A percentile compares a stretch with the other conserved stretches of the same genome.
phyloP scores from a whole-genome alignment of 345 rosid genomes.

The Ceriops zippeliana region DNA sequence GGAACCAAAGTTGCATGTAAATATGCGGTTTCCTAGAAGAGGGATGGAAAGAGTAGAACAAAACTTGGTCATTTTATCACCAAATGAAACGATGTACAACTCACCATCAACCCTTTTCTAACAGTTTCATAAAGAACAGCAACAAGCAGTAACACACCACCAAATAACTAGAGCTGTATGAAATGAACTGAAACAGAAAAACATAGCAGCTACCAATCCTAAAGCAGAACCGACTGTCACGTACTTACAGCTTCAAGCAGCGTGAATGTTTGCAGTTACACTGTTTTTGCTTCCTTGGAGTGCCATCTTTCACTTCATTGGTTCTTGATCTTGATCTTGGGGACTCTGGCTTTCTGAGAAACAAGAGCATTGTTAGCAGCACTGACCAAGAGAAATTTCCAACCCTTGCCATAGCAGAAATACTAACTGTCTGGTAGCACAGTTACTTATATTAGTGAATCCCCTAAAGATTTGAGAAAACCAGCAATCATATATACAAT shows the following conservation, averaged over 20 bases:
- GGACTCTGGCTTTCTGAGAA: constrained; percentile 67
- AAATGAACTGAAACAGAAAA: background rate
- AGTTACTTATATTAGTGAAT: background rate
- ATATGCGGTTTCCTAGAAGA: background rate
- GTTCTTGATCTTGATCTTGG: constrained; percentile 71
- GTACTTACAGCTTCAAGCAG: constrained; percentile 89
- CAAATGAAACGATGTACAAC: background rate
- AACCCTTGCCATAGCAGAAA: background rate
- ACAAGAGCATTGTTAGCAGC: background rate
- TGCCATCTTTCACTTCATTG: constrained; percentile 73
- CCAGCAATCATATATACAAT: constrained; percentile 3
- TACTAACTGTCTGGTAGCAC: background rate
- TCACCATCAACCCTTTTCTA: background rate
- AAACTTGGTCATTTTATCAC: background rate
- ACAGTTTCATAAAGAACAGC: constrained; percentile 2
- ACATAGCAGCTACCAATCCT: background rate
- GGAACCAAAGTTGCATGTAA: constrained; percentile 9
- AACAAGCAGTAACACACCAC: background rate
- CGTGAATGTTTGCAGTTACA: constrained; percentile 98
- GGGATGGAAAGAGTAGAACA: background rate
- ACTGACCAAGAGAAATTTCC: background rate
- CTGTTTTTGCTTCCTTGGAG: constrained; percentile 93
- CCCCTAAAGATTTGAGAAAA: constrained; percentile 8
- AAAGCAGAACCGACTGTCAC: background rate
- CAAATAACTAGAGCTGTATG: background rate